Percentiles rank a stretch among this genome's conserved stretches.
Conservation (phyloP, 495 filamentous ascomycete species). For the Bombardia bombarda region DNA sequence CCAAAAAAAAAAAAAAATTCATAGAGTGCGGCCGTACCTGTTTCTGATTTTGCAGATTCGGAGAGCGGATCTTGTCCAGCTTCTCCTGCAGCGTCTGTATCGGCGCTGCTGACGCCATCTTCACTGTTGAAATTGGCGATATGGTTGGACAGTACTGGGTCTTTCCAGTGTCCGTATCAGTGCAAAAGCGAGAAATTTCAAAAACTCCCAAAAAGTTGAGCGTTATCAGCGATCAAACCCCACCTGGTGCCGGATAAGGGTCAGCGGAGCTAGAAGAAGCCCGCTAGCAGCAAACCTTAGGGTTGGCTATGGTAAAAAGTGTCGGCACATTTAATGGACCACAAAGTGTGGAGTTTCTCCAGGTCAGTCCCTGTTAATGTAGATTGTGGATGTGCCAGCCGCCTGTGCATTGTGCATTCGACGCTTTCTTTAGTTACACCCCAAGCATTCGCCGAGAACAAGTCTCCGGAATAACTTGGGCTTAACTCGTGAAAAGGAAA, state of each 20-base stretch:
- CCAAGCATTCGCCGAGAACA: too few species aligned
- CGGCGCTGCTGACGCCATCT: conserved; percentile 46
- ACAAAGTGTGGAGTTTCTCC: too few species aligned
- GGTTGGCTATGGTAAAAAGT: background rate
- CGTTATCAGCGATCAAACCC: conserved; percentile 16
- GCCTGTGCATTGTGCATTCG: too few species aligned
- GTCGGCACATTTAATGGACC: too few species aligned
- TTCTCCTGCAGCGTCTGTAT: conserved; percentile 83
- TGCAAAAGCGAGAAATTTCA: conserved; percentile 17
- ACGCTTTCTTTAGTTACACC: too few species aligned
- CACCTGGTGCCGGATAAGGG: conserved; percentile 1
- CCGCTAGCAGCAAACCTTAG: background rate
- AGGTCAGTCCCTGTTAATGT: too few species aligned
- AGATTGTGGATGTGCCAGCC: too few species aligned
- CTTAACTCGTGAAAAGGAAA: too few species aligned
- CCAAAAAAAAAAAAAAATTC: too few species aligned
- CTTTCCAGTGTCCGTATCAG: conserved; percentile 4
- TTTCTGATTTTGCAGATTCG: conserved; percentile 90
- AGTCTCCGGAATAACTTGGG: too few species aligned
- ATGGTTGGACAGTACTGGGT: conserved; percentile 12
- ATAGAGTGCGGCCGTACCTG: conserved; percentile 60
- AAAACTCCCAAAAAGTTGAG: conserved; percentile 21
- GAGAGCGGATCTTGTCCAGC: conserved; percentile 91
- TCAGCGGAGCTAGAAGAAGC: background rate
- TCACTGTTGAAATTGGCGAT: conserved; percentile 14